Conservation (phyloP, 208 protist species). For the Sergeia podlipaevii region DNA sequence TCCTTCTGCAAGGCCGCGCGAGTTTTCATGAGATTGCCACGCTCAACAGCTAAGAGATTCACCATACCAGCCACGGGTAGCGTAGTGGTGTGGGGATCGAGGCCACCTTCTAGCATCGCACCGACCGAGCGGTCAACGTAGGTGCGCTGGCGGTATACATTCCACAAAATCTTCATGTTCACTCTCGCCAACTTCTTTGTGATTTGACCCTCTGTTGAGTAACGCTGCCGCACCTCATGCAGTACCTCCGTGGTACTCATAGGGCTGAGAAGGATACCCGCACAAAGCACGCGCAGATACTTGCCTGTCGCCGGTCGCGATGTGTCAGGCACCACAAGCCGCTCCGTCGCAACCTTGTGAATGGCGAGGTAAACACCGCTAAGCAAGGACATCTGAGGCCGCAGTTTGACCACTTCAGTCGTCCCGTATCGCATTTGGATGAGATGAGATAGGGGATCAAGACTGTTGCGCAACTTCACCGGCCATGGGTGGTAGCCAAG, state of each 20-base stretch:
- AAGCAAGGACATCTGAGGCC: conserved; percentile 57
- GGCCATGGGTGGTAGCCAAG: conserved; percentile 88
- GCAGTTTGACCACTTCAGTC: conserved; percentile 48
- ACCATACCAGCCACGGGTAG: conserved; percentile 56
- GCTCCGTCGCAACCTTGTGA: conserved; percentile 52
- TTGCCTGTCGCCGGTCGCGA: conserved; percentile 42
- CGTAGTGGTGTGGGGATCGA: conserved; percentile 57
- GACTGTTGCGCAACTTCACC: conserved; percentile 77
- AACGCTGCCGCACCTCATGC: conserved; percentile 56
- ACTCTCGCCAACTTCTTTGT: conserved; percentile 37
- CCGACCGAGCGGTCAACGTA: conserved; percentile 58
- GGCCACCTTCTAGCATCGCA: conserved; percentile 47
- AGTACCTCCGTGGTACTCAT: conserved; percentile 50
- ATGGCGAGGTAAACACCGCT: conserved; percentile 60
- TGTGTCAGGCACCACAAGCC: conserved; percentile 34
- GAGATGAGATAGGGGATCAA: conserved; percentile 68
- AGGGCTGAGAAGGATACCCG: conserved; percentile 48
- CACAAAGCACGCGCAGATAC: conserved; percentile 48
- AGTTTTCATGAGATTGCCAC: conserved; percentile 35
- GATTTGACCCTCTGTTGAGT: conserved; percentile 48
- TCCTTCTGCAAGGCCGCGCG: conserved; percentile 42
- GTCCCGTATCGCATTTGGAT: conserved; percentile 67
- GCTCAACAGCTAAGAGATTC: conserved; percentile 49
- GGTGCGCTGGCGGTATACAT: conserved; percentile 60
- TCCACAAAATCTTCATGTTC: conserved; percentile 51